Evolutionary conservation across 805 yeast genomes (phyloP).

Genomic region (Cyberlindnera sargentensis): DNA sequence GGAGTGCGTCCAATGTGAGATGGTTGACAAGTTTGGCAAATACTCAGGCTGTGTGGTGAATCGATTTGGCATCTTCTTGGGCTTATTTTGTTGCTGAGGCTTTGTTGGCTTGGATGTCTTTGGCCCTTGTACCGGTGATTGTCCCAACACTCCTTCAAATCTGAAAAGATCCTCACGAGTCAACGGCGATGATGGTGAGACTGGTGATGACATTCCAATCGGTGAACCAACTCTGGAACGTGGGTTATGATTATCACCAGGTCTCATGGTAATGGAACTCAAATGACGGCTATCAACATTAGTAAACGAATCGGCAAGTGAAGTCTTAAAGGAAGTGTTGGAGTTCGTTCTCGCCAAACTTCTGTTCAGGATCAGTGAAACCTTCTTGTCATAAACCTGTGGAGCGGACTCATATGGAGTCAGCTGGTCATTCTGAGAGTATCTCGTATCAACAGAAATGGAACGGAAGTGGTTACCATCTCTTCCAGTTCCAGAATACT

Average conservation of each 20-base stretch:
- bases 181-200: slow-evolving; percentile 22
- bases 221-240: slow-evolving; percentile 9
- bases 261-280: slow-evolving; percentile 18
- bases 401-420: slow-evolving; percentile 67
- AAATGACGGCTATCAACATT: slow-evolving; percentile 21
- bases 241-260: slow-evolving; percentile 2
- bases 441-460: slow-evolving; percentile 54
- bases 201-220: slow-evolving; percentile 6
- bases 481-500: slow-evolving; percentile 20
- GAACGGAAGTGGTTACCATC: slow-evolving; percentile 30
- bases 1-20: slow-evolving; percentile 2
- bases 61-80: slow-evolving; percentile 13
- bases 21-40: not conserved
- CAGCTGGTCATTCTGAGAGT: slow-evolving; percentile 38
- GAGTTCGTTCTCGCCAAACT: slow-evolving; percentile 71
- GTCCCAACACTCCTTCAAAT: slow-evolving; percentile 32
- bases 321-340: slow-evolving; percentile 68
- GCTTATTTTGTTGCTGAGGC: not conserved
- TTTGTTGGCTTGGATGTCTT: not conserved
- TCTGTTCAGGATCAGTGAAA: slow-evolving; percentile 63
- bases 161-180: slow-evolving; percentile 38
- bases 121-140: slow-evolving; percentile 1
- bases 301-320: slow-evolving; percentile 61
- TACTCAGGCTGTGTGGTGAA: slow-evolving; percentile 12
- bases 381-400: slow-evolving; percentile 72